Percentiles rank a stretch among this genome's conserved stretches.
These are phyloP conservation scores for Diaporthe sp. DNA, from an alignment of 2,329 filamentous ascomycete genomes.

Conservation along the genomic window DNA sequence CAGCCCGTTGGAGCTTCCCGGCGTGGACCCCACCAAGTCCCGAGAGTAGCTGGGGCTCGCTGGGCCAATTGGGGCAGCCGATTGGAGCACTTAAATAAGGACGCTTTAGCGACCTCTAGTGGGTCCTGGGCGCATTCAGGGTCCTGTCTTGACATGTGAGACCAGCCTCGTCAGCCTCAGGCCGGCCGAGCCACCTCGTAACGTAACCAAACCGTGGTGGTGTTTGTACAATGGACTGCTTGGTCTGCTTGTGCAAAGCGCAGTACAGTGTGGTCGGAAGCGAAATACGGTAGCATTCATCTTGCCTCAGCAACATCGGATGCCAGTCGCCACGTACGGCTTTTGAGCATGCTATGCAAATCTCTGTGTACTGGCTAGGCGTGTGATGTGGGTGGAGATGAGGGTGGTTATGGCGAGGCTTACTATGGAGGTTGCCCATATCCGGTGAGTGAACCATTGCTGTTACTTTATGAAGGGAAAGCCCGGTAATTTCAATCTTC, in stretches of 20 bases:
- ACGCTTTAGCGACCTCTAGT: slow-evolving; percentile 33
- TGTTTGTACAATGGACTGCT: not conserved
- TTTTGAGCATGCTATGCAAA: not conserved
- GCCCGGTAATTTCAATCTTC: not conserved
- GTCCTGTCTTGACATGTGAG: slow-evolving; percentile 27
- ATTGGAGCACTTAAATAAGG: slow-evolving; percentile 31
- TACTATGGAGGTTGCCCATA: too few relatives aligned
- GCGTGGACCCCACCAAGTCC: slow-evolving; percentile 6
- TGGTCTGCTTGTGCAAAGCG: too few relatives aligned
- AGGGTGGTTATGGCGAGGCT: not conserved
- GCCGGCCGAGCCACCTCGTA: not conserved
- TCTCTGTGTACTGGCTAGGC: too few relatives aligned
- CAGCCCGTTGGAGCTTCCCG: slow-evolving; percentile 27
- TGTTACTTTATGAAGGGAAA: not conserved
- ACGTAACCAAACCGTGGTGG: not conserved
- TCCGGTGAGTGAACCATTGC: not conserved
- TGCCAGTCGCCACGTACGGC: too few relatives aligned
- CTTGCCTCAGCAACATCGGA: too few relatives aligned
- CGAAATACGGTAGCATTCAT: not conserved
- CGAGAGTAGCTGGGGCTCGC: not conserved
- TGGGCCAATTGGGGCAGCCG: slow-evolving; percentile 26
- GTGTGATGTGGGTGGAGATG: not conserved
- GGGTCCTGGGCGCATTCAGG: slow-evolving; percentile 24
- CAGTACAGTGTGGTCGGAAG: too few relatives aligned
- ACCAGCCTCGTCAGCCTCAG: not conserved